Percentiles rank a stretch among this genome's conserved stretches.
Evolutionary conservation across 2,329 filamentous ascomycete genomes (phyloP).

Genomic region (Knufia petricola): DNA sequence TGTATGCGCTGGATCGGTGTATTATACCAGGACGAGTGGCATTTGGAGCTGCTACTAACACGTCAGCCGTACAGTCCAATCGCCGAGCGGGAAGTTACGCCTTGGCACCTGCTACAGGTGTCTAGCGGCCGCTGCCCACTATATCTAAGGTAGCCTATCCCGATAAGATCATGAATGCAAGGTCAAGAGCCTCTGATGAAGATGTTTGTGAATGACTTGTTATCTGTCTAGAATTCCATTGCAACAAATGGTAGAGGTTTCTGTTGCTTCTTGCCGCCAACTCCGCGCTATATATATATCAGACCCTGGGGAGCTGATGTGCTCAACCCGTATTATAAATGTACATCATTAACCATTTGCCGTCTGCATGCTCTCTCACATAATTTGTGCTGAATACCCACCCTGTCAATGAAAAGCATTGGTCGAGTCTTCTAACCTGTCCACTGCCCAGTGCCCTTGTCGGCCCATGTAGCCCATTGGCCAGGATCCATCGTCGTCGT

Average conservation of each 20-base stretch:
- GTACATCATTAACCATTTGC: neutral
- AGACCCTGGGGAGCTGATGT: neutral
- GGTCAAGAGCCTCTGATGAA: no score
- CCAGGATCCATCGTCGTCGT: neutral
- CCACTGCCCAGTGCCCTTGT: neutral
- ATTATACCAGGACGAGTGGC: neutral
- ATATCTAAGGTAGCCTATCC: no score
- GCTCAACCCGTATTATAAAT: conserved; percentile 1
- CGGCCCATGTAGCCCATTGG: conserved; percentile 4
- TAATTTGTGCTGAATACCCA: no score
- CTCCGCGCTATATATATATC: conserved; percentile 9
- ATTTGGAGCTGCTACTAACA: conserved; percentile 1
- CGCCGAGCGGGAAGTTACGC: neutral
- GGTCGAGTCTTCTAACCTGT: no score
- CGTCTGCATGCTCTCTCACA: no score
- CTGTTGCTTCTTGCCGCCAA: conserved; percentile 4
- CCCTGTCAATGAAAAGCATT: no score
- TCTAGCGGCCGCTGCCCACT: no score
- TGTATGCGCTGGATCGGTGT: neutral
- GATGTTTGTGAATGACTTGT: no score
- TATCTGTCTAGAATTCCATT: neutral
- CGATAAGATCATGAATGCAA: no score
- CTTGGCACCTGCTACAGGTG: neutral
- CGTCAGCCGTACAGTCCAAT: neutral
- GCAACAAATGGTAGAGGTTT: no score